Base-by-base conservation (phyloP, 225 moss, liverwort and hornwort genomes). In the Marchantia polymorpha region DNA sequence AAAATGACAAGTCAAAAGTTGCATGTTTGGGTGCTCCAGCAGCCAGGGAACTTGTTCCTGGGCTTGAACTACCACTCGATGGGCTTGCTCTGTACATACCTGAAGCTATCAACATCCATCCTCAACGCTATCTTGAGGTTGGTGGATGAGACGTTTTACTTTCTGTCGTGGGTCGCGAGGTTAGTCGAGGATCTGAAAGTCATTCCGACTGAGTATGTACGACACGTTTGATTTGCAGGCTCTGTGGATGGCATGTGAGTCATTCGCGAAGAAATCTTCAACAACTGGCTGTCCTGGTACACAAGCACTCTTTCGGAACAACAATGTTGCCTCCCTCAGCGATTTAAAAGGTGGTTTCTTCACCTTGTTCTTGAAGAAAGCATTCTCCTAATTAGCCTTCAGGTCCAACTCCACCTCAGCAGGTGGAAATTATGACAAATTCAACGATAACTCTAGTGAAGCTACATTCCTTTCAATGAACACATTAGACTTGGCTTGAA, bases 171-270 rank as follows among this genome's bases (percentile, higher is more conserved):
- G n/a, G 14, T 63, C 27, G 6, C 25, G n/a, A 72, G 0, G 58
- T 10, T 8, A 25, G 4, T 55, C 46, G 49, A n/a, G 17, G 65
- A 27, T 39, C 39, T 39, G 39, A 39, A 47, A 17, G 61, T n/a
- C 22, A 47, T 22, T 19, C 26, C 23, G n/a, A 39, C 29, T 64
- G 23, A 77, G 51, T 20, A 55, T 31, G 2, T 12, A 51, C 49
- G 29, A 53, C 26, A 22, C 25, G 64, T 64, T 19, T 53, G 68
- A 6, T 25, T 52, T 74, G 25, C 87, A 89, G 89, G 92, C 90
- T 51, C 85, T 99, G 77, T 99, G 99, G 99, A 49, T 88, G 77
- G 93, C 95, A 51, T 99, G 99, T 81, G 81, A 90, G 79, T 80
- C 74, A 19, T 92, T 89, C 71, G 91, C 93, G 49, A 64, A 56